Percentiles rank a stretch among this genome's conserved stretches.
Conservation (phyloP, 371 early-diverging fungal species). For the Smittium mucronatum region DNA sequence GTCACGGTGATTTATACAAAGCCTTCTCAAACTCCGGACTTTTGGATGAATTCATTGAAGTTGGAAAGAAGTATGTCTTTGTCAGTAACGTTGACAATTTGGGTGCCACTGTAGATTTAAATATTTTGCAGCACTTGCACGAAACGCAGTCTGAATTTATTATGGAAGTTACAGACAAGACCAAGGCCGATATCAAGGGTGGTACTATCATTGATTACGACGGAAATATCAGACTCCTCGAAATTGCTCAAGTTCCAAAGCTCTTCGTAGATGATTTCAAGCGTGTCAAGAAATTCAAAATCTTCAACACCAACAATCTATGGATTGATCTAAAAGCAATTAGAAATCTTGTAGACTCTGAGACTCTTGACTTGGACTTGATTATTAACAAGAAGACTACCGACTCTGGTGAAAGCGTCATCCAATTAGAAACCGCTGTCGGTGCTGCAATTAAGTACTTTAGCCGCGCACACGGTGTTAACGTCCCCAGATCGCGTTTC, state of each 20-base stretch:
- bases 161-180: slow-evolving; percentile 99
- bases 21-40: slow-evolving; percentile 90
- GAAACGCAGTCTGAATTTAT: slow-evolving; percentile 86
- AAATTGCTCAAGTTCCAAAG: slow-evolving; percentile 99
- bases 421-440: slow-evolving; percentile 99
- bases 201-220: slow-evolving; percentile 98
- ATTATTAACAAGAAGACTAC: slow-evolving; percentile 96
- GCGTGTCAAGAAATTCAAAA: slow-evolving; percentile 98
- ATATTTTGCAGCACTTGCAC: slow-evolving; percentile 86
- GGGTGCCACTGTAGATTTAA: slow-evolving; percentile 94
- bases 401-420: slow-evolving; percentile 80
- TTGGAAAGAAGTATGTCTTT: slow-evolving; percentile 99
- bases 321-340: slow-evolving; percentile 96
- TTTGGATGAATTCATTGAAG: slow-evolving; percentile 83
- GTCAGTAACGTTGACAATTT: slow-evolving; percentile 99
- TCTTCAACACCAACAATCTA: slow-evolving; percentile 99
- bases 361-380: slow-evolving; percentile 83
- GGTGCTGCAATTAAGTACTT: slow-evolving; percentile 99
- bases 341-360: slow-evolving; percentile 79
- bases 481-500: slow-evolving; percentile 97
- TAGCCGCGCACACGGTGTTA: slow-evolving; percentile 88
- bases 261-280: slow-evolving; percentile 98
- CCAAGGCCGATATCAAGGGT: slow-evolving; percentile 99
- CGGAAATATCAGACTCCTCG: slow-evolving; percentile 85
- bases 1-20: slow-evolving; percentile 98